These are phyloP conservation scores for Blastobotrys apis DNA, from an alignment of 1,139 yeast species.

Conservation along the genomic window DNA sequence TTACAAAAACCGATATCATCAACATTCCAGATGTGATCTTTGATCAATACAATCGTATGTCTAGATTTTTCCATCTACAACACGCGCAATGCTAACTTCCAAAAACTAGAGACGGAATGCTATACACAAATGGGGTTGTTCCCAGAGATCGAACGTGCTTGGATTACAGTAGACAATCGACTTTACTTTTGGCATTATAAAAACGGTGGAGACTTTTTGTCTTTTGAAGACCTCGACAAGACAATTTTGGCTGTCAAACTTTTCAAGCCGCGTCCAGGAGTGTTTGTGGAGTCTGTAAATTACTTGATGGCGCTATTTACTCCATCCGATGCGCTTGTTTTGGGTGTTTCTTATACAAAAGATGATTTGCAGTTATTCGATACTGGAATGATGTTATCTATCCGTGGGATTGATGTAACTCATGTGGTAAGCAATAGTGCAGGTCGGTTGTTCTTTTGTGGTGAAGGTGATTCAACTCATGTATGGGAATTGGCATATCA, in stretches of 20 bases:
- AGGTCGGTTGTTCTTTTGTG: slow-evolving; percentile 79
- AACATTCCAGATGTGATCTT: slow-evolving; percentile 80
- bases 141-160: slow-evolving; percentile 74
- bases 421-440: slow-evolving; percentile 59
- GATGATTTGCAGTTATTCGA: slow-evolving; percentile 68
- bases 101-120: slow-evolving; percentile 51
- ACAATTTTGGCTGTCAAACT: slow-evolving; percentile 72
- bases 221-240: slow-evolving; percentile 78
- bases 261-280: slow-evolving; percentile 73
- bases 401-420: slow-evolving; percentile 72
- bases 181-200: slow-evolving; percentile 79
- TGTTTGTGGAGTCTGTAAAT: slow-evolving; percentile 74
- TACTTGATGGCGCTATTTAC: slow-evolving; percentile 75
- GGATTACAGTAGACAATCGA: slow-evolving; percentile 83
- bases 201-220: slow-evolving; percentile 63
- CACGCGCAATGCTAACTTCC: neutral
- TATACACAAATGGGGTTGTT: slow-evolving; percentile 79
- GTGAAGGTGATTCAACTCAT: slow-evolving; percentile 69
- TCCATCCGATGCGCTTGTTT: slow-evolving; percentile 68
- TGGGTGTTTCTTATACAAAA: slow-evolving; percentile 61
- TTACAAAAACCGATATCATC: slow-evolving; percentile 63
- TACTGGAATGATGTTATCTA: slow-evolving; percentile 75
- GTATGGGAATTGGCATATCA: slow-evolving; percentile 87
- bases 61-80: too few species aligned
- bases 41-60: slow-evolving; percentile 55